Evolutionary conservation across 176 grass and related monocot genomes (phyloP).

Genomic region (Rhynchospora tenuis): DNA sequence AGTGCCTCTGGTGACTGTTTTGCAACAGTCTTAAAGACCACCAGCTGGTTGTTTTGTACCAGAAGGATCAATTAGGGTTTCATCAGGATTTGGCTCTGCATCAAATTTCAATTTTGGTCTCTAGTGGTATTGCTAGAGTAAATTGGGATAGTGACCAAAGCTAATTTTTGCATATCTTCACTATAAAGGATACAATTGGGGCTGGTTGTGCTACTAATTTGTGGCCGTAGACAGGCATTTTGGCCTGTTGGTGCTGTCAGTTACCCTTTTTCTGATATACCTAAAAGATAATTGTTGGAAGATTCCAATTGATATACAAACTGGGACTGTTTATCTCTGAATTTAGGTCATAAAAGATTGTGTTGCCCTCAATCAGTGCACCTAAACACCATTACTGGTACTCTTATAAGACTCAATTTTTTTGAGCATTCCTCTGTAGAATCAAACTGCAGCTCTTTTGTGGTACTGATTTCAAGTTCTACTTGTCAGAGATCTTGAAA

Average conservation of each 20-base stretch:
- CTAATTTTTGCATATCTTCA: not conserved
- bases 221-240: not conserved
- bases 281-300: not conserved
- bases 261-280: not conserved
- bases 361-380: not conserved
- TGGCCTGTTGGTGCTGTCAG: conserved; percentile 6
- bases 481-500: conserved; percentile 17
- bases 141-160: not conserved
- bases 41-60: not conserved
- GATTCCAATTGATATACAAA: not conserved
- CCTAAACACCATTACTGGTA: not conserved
- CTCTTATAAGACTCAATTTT: not conserved
- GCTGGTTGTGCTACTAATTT: conserved; percentile 10
- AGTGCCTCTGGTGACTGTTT: not conserved
- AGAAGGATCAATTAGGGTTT: conserved; percentile 24
- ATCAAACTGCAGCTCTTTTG: conserved; percentile 10
- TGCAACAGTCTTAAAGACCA: conserved; percentile 9
- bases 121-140: not conserved
- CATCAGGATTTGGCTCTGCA: not conserved
- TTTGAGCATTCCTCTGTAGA: conserved; percentile 13
- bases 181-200: not conserved
- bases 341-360: not conserved
- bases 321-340: conserved; percentile 9
- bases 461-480: conserved; percentile 19
- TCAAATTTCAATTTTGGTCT: conserved; percentile 2